Conservation (phyloP, 495 filamentous ascomycete genomes). For the Penicillium desertorum region DNA sequence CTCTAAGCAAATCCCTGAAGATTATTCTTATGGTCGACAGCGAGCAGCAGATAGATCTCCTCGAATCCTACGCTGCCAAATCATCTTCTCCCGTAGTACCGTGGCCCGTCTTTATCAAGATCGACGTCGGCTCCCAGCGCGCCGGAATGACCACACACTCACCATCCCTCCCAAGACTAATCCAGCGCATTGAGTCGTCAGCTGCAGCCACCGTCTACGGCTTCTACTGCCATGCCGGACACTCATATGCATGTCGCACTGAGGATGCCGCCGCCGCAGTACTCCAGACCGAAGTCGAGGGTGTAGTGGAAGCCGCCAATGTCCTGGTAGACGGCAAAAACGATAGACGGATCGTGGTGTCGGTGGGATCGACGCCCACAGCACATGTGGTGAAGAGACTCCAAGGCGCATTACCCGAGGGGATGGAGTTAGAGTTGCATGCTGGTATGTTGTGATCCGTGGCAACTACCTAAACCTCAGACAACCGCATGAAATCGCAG, state of each 20-base stretch:
- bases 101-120: slow-evolving; percentile 35
- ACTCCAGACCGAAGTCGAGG: slow-evolving; percentile 23
- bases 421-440: slow-evolving; percentile 34
- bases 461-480: neutral
- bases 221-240: slow-evolving; percentile 29
- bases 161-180: slow-evolving; percentile 13
- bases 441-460: slow-evolving; percentile 6
- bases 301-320: slow-evolving; percentile 22
- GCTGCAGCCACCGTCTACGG: slow-evolving; percentile 22
- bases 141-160: slow-evolving; percentile 20
- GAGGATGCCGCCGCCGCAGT: slow-evolving; percentile 13
- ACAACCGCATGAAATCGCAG: neutral
- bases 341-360: slow-evolving; percentile 27
- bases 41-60: slow-evolving; percentile 32
- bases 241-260: slow-evolving; percentile 27
- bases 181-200: slow-evolving; percentile 21
- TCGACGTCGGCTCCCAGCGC: slow-evolving; percentile 30
- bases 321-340: slow-evolving; percentile 5
- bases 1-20: slow-evolving; percentile 22
- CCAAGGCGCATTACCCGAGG: slow-evolving; percentile 20
- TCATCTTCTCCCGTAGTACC: neutral
- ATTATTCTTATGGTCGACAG: slow-evolving; percentile 40
- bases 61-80: slow-evolving; percentile 25
- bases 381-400: slow-evolving; percentile 34
- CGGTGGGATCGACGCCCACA: slow-evolving; percentile 38